A percentile compares a stretch with the other conserved stretches of the same genome.
Evolutionary conservation across 495 filamentous ascomycete genomes (phyloP).

Genomic region (Aspergillus avenaceus): DNA sequence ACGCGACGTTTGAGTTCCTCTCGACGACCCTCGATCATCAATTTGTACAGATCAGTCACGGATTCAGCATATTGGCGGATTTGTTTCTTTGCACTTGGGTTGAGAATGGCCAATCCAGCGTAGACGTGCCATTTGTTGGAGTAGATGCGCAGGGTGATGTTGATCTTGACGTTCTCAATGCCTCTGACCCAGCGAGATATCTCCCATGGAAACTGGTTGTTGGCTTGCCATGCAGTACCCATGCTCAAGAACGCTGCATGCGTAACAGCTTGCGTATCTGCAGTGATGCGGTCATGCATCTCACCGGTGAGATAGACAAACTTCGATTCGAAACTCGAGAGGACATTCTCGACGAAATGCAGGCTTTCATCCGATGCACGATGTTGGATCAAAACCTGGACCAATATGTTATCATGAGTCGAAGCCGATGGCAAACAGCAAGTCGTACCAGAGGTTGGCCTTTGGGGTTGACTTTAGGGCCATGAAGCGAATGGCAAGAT

Average conservation of each 20-base stretch:
- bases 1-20: constrained; percentile 79
- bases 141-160: constrained; percentile 94
- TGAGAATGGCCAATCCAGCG: constrained; percentile 93
- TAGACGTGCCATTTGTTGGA: constrained; percentile 99
- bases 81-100: constrained; percentile 84
- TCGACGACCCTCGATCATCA: constrained; percentile 82
- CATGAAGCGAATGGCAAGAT: constrained; percentile 95
- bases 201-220: constrained; percentile 94
- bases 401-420: constrained; percentile 9
- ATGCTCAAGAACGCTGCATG: constrained; percentile 96
- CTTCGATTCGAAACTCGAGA: constrained; percentile 76
- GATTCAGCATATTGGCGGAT: constrained; percentile 90
- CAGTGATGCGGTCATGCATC: constrained; percentile 93
- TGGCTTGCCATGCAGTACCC: constrained; percentile 94
- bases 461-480: constrained; percentile 79
- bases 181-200: constrained; percentile 87
- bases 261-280: constrained; percentile 96
- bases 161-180: constrained; percentile 99
- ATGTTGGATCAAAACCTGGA: constrained; percentile 84
- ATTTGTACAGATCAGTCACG: constrained; percentile 91
- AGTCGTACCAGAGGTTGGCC: constrained; percentile 75
- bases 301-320: constrained; percentile 80
- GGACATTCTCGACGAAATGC: constrained; percentile 69
- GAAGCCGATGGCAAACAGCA: not conserved
- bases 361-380: constrained; percentile 76